Evolutionary conservation across 495 filamentous ascomycete species (phyloP), one percentile per base, ranked within the genome.

Genomic region (Penicillium goetzii): DNA sequence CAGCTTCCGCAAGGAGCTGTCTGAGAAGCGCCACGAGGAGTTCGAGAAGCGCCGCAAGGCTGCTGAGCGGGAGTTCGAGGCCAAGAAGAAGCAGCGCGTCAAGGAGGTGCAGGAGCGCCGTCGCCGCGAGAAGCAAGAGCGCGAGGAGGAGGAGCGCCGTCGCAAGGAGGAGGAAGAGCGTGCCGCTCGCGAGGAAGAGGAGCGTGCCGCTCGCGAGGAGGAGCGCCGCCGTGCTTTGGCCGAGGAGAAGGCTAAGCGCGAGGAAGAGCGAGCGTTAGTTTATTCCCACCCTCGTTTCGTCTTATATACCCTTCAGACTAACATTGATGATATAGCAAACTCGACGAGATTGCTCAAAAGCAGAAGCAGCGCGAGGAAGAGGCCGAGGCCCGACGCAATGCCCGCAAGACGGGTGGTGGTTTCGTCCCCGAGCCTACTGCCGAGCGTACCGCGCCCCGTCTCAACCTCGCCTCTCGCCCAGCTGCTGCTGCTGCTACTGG

Each of bases 11-110:
- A 81, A 89, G 61, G 85, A 89, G 34, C 83, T 97, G 30, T 88
- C 89, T 55, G 88, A 93, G 72, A 89, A 92, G 72, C 90, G 95
- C 66, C 91, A 92, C 70, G 91, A 97, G 67, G 91, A 98, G 76
- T 98, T 98, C 70, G 96, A 98, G 84, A 92, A 90, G 80, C 88
- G 93, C 54, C 88, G 91, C 72, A 91, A 88, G 77, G 87, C 89
- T 68, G 95, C 95, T 33, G 91, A 97, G 81, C 86, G 87, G 56
- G 94, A 98, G 68, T 85, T 96, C 56, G 88, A 97, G 81, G 88
- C 87, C 76, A 91, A 94, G 80, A 93, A 97, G 80, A 89, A 89
- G 57, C 84, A 89, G 64, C 90, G 95, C 65, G 83, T 89, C 73
- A 92, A 91, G 85, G 93, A 97, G 69, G 86, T 90, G 67, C 82